Conservation (phyloP, 768 basidiomycete genomes). For the Sarcomyxa edulis region DNA sequence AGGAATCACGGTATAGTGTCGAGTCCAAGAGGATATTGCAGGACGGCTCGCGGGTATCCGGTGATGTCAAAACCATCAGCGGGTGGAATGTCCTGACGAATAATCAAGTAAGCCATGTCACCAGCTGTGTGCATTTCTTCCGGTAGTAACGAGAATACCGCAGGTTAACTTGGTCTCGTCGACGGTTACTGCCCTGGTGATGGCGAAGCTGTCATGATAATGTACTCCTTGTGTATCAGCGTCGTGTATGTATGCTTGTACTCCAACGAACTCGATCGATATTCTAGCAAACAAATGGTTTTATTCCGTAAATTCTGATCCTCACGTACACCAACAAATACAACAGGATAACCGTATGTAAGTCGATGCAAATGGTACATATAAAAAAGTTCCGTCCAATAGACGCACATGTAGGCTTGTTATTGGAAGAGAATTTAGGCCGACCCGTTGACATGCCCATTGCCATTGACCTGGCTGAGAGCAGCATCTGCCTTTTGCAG, state of each 20-base stretch:
- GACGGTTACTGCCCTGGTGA: not conserved
- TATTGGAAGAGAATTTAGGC: too few relatives aligned
- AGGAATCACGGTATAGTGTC: constrained; percentile 69
- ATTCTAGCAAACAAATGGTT: too few relatives aligned
- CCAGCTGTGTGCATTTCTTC: not conserved
- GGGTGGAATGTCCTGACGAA: constrained; percentile 76
- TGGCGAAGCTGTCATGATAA: not conserved
- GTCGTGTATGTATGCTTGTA: too few relatives aligned
- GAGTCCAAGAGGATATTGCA: constrained; percentile 59
- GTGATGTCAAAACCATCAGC: constrained; percentile 42
- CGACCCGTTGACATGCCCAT: constrained; percentile 6
- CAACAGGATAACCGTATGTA: too few relatives aligned
- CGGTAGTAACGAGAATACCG: not conserved
- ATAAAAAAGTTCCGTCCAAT: too few relatives aligned
- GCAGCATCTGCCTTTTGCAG: constrained; percentile 85
- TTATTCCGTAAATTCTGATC: too few relatives aligned
- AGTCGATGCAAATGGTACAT: too few relatives aligned
- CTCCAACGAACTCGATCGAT: too few relatives aligned
- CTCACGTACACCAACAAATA: too few relatives aligned
- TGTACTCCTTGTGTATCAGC: too few relatives aligned
- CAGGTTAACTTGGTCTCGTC: constrained; percentile 5
- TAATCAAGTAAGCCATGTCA: constrained; percentile 61
- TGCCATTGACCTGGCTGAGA: constrained; percentile 52
- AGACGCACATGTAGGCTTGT: too few relatives aligned
- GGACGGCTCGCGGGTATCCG: constrained; percentile 32